These are phyloP conservation scores for Sporodiniella umbellata DNA, from an alignment of 371 early-diverging fungal species.

Conservation along the genomic window DNA sequence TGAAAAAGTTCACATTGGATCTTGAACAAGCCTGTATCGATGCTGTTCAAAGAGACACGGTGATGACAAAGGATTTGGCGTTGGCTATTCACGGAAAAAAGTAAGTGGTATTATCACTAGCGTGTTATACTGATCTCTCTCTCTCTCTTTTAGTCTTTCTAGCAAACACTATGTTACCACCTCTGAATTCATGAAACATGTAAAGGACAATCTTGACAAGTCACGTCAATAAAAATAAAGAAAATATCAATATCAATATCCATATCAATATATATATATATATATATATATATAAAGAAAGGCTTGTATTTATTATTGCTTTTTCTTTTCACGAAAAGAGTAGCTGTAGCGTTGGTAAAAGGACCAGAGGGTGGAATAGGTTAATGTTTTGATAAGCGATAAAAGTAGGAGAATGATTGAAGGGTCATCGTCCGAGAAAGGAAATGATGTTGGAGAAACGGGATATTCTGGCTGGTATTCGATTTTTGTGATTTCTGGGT, in stretches of 20 bases:
- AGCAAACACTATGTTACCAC: conserved; percentile 78
- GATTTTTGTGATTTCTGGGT: conserved; percentile 29
- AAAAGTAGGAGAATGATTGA: too few relatives aligned
- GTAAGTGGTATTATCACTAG: conserved; percentile 40
- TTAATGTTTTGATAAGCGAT: too few relatives aligned
- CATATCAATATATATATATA: too few relatives aligned
- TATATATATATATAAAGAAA: too few relatives aligned
- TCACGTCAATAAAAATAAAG: conserved; percentile 1
- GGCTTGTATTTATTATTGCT: too few relatives aligned
- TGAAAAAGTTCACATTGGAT: conserved; percentile 72
- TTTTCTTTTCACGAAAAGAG: too few relatives aligned
- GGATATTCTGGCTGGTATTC: conserved; percentile 32
- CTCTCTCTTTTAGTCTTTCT: conserved; percentile 35
- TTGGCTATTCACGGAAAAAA: conserved; percentile 87
- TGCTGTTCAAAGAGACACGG: conserved; percentile 76
- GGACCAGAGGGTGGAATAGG: too few relatives aligned
- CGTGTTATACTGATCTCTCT: too few relatives aligned
- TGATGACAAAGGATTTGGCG: conserved; percentile 98
- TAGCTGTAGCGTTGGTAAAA: too few relatives aligned
- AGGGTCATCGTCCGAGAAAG: conserved; percentile 2
- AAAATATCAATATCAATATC: too few relatives aligned
- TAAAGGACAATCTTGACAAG: conserved; percentile 64
- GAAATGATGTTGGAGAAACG: conserved; percentile 2
- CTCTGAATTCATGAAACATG: conserved; percentile 72
- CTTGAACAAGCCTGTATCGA: conserved; percentile 89